phyloP scores from a whole-genome alignment of 257 asterid genomes.

The Thymus mandschuricus region DNA sequence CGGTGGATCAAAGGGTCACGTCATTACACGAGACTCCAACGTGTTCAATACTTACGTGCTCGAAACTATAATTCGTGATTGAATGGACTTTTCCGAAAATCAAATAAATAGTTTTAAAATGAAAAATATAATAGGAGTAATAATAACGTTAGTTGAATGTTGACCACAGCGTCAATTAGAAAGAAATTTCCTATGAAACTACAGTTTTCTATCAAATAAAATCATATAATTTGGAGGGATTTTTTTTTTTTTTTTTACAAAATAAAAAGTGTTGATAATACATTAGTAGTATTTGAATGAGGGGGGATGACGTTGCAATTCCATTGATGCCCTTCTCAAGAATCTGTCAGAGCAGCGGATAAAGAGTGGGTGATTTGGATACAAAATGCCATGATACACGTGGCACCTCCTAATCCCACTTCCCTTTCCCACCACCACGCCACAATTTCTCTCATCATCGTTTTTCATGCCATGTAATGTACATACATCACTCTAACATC shows the following conservation, averaged over 20 bases:
- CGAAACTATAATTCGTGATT: background rate
- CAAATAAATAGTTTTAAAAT: background rate
- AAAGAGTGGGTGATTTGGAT: conserved; percentile 21
- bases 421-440: background rate
- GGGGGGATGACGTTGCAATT: background rate
- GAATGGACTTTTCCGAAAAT: background rate
- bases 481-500: too few species aligned
- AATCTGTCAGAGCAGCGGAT: conserved; percentile 29
- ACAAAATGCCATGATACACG: conserved; percentile 25
- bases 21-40: background rate
- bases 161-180: background rate
- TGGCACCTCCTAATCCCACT: conserved; percentile 12
- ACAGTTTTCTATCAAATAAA: too few species aligned
- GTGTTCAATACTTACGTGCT: conserved; percentile 8
- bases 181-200: background rate
- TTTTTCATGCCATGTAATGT: too few species aligned
- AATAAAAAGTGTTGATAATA: background rate
- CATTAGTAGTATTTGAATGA: background rate
- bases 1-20: background rate
- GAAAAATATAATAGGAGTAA: too few species aligned
- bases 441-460: background rate
- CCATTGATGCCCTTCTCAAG: conserved; percentile 35
- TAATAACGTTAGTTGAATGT: background rate
- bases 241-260: too few species aligned
- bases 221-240: too few species aligned